Base-by-base conservation (phyloP, 768 basidiomycete species). In the Suillus paluster region DNA sequence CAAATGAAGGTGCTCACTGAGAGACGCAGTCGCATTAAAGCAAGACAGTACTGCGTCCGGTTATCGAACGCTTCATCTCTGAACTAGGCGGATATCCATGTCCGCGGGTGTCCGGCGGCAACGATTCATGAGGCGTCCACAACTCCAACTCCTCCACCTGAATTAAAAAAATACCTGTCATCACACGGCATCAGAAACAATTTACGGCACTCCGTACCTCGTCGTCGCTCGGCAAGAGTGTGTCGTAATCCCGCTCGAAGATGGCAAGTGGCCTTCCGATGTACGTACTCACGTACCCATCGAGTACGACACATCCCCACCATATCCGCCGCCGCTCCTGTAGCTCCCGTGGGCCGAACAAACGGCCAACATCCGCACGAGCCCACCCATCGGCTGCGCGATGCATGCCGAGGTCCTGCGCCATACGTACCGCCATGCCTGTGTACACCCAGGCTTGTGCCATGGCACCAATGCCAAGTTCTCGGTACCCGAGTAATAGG, bases 341-440 rank as follows among this genome's bases (percentile, higher is more conserved):
- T 62, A 91, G 76, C 74, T 91, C 88, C 71, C 79, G 78, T 58
- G 77, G 75, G 2, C 79, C 80, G 69, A 93, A 92, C 46, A 93
- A 67, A 53, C 64, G 71, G 0, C 87, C 87, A 58, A 86, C 79
- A 17, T 80, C 84, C 59, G 72, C 83, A 30, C 87, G 76, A 21
- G 83, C 83, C 92, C 92, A 94, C 33, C 87, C 86, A 69, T 94
- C 92, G 34, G 93, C 90, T 65, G 82, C 83, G 39, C 91, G 83
- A 69, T 94, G 92, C 83, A 94, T 85, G 9, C 92, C 92, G 59
- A 94, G 73, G 73, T 94, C 92, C 75, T 93, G 92, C 17, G 92
- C 92, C 92, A 95, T 94, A n/a, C 94, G 84, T 41, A 95, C 88
- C 0, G 90, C 93, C 89, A 93, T 91, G 12, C 94, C 93, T 21